Conservation (phyloP, 768 basidiomycete genomes). For the Rhodotorula graminis region DNA sequence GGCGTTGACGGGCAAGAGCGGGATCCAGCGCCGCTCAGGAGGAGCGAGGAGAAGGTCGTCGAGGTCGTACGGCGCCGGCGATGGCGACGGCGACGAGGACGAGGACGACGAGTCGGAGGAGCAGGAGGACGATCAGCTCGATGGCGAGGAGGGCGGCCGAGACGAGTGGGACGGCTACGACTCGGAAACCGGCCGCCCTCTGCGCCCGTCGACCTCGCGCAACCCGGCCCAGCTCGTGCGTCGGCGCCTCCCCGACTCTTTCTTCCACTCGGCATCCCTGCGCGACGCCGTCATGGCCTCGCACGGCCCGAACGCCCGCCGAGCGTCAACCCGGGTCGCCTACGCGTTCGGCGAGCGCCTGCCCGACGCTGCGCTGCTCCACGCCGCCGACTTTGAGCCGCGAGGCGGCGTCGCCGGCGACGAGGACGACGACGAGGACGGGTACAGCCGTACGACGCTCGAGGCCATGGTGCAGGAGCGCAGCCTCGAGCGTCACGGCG, state of each 20-base stretch:
- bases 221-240: neutral
- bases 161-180: slow-evolving; percentile 4
- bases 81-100: neutral
- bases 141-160: neutral
- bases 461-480: slow-evolving; percentile 3
- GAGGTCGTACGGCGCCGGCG: neutral
- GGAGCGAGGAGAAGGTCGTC: neutral
- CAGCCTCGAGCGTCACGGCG: slow-evolving; percentile 12
- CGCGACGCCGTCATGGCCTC: slow-evolving; percentile 27
- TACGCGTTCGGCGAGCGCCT: slow-evolving; percentile 33
- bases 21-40: neutral
- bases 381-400: slow-evolving; percentile 19
- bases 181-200: neutral
- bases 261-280: slow-evolving; percentile 25
- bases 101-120: neutral
- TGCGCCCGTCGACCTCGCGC: neutral
- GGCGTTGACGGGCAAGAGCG: slow-evolving; percentile 1
- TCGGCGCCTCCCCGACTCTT: slow-evolving; percentile 22
- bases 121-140: neutral
- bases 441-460: neutral
- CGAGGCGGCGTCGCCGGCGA: slow-evolving; percentile 10
- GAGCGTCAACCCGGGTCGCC: slow-evolving; percentile 17
- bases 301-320: neutral
- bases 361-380: slow-evolving; percentile 15
- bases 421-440: neutral